Conservation (phyloP, 768 basidiomycete species). For the Fistulinella prunicolor region DNA sequence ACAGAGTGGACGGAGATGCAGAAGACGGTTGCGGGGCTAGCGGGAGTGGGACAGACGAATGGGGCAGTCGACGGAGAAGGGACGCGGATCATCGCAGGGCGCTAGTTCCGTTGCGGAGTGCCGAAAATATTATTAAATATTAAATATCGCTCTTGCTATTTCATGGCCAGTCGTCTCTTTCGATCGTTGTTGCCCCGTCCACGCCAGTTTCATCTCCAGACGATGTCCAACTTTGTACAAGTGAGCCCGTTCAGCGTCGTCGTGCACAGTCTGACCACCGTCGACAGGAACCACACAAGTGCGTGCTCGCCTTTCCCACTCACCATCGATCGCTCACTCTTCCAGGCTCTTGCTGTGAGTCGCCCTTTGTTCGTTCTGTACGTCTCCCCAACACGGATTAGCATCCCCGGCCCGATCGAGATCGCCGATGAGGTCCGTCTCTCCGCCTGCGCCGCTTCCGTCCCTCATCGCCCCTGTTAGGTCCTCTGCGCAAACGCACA, state of each 20-base stretch:
- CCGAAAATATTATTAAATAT: not conserved
- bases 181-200: no score
- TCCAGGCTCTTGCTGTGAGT: slow-evolving; percentile 49
- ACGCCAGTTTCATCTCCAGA: no score
- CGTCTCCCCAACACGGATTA: slow-evolving; percentile 19
- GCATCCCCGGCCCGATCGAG: slow-evolving; percentile 65
- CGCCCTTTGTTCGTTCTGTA: not conserved
- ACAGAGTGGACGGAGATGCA: slow-evolving; percentile 93
- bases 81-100: slow-evolving; percentile 34
- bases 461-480: slow-evolving; percentile 28
- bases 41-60: slow-evolving; percentile 45
- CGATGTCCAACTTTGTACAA: no score
- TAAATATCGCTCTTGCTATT: no score
- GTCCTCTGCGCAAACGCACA: slow-evolving; percentile 94
- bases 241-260: no score
- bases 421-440: slow-evolving; percentile 53
- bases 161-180: not conserved
- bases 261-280: no score
- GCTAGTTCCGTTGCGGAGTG: slow-evolving; percentile 26
- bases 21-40: slow-evolving; percentile 73
- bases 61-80: slow-evolving; percentile 32
- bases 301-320: slow-evolving; percentile 25
- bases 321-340: slow-evolving; percentile 21
- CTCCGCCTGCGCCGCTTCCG: not conserved
- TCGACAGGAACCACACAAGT: slow-evolving; percentile 54